Percentiles rank a stretch among this genome's conserved stretches.
These are phyloP conservation scores for Flueggea neowawraea DNA, from an alignment of 441 rosid genomes.

Conservation along the genomic window DNA sequence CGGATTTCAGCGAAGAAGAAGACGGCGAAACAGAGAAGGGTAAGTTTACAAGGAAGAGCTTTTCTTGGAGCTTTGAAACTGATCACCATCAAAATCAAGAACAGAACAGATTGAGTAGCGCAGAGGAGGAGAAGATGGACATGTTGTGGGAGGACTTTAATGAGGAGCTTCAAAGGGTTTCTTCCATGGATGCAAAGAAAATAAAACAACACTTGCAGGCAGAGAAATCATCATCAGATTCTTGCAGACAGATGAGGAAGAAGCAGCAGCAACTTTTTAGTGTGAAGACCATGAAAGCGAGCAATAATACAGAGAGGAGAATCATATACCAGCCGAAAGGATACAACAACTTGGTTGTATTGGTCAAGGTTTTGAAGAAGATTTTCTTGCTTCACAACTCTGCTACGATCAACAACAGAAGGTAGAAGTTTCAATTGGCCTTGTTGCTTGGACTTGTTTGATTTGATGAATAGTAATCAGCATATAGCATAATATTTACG, in stretches of 20 bases:
- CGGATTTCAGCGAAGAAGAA: conserved; percentile 8
- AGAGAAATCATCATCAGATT: background rate
- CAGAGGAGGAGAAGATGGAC: conserved; percentile 35
- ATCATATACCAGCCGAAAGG: conserved; percentile 9
- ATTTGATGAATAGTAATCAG: no score
- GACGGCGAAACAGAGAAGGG: background rate
- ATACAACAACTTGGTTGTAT: conserved; percentile 1
- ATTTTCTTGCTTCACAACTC: conserved; percentile 14
- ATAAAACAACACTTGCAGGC: background rate
- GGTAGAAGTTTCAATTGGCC: no score
- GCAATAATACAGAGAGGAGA: background rate
- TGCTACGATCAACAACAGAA: no score
- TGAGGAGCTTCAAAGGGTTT: conserved; percentile 28
- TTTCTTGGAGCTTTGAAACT: background rate
- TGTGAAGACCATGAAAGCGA: background rate
- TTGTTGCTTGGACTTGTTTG: no score
- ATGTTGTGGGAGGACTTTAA: conserved; percentile 46
- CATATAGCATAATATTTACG: no score
- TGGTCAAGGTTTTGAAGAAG: conserved; percentile 30
- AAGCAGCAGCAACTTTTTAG: conserved; percentile 5
- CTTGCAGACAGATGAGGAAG: background rate
- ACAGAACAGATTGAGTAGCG: no score
- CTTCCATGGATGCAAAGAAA: conserved; percentile 10
- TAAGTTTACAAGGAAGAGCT: conserved; percentile 4
- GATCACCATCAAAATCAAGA: no score